Percentiles rank a stretch among this genome's conserved stretches.
phyloP scores from a whole-genome alignment of 345 rosid genomes.

The Gossypium arboreum region DNA sequence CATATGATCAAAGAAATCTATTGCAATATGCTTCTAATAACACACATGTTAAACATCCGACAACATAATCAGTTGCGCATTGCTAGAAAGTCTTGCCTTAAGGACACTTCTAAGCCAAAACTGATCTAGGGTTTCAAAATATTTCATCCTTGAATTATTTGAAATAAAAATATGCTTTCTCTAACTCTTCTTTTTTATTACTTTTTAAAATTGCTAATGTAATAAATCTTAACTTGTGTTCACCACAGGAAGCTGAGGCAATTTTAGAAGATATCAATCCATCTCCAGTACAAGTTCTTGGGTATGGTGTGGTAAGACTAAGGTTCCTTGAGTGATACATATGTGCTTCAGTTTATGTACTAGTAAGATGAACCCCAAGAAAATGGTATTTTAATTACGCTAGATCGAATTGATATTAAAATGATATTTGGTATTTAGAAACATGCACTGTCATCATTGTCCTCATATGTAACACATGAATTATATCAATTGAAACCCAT shows the following conservation, averaged over 20 bases:
- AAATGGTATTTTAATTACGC: neutral
- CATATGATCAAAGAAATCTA: neutral
- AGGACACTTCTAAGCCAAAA: neutral
- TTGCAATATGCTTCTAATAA: no score
- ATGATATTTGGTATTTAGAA: neutral
- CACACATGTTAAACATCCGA: neutral
- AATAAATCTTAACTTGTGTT: neutral
- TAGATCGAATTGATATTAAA: neutral
- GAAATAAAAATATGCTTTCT: neutral
- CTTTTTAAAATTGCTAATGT: neutral
- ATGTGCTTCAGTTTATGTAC: neutral
- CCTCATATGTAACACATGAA: neutral
- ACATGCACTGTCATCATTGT: neutral
- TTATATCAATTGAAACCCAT: neutral
- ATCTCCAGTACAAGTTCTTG: slow-evolving; percentile 64
- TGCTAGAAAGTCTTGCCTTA: neutral
- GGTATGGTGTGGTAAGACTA: slow-evolving; percentile 70
- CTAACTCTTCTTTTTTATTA: neutral
- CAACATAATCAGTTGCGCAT: neutral
- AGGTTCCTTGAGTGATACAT: neutral
- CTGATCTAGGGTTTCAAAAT: neutral
- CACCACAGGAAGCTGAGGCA: slow-evolving; percentile 84
- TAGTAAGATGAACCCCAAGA: neutral
- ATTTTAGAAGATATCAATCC: slow-evolving; percentile 74
- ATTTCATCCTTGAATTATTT: neutral